These are phyloP conservation scores for Ophiostoma triangulosporum DNA, from an alignment of 2,329 filamentous ascomycete species.

Conservation along the genomic window DNA sequence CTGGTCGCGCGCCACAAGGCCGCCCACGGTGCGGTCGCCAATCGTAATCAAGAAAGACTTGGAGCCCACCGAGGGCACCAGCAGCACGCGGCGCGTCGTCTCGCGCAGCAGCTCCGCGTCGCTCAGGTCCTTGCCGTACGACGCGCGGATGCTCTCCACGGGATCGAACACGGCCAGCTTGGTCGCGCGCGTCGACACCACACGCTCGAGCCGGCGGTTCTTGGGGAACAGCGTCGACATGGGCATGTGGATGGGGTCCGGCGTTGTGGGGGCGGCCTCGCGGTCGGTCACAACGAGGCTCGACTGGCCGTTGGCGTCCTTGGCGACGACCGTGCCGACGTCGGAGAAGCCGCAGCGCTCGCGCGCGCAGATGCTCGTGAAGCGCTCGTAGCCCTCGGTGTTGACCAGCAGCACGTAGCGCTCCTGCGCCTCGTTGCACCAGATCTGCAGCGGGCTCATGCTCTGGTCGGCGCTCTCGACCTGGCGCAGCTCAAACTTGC, in stretches of 20 bases:
- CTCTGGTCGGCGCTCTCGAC: conserved; percentile 79
- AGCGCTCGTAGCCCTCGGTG: conserved; percentile 65
- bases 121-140: conserved; percentile 40
- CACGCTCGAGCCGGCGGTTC: conserved; percentile 65
- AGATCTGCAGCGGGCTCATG: conserved; percentile 94
- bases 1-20: conserved; percentile 77
- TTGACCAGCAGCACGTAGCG: conserved; percentile 87
- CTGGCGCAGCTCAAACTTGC: conserved; percentile 86
- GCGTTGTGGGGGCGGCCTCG: conserved; percentile 61
- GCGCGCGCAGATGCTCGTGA: conserved; percentile 54
- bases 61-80: conserved; percentile 81
- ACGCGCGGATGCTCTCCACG: conserved; percentile 46
- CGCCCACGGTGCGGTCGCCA: conserved; percentile 81
- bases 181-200: conserved; percentile 56
- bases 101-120: conserved; percentile 42
- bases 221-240: conserved; percentile 84
- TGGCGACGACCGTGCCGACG: conserved; percentile 62
- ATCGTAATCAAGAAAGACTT: conserved; percentile 98
- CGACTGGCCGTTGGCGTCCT: conserved; percentile 48
- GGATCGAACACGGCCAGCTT: conserved; percentile 61
- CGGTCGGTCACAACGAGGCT: conserved; percentile 70
- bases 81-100: conserved; percentile 69
- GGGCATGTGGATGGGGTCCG: conserved; percentile 76
- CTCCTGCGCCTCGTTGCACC: conserved; percentile 96
- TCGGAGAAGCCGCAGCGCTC: conserved; percentile 89